Evolutionary conservation across 805 yeast genomes (phyloP), one percentile per base, ranked within the genome.

Genomic region (Candida ipomoeae): DNA sequence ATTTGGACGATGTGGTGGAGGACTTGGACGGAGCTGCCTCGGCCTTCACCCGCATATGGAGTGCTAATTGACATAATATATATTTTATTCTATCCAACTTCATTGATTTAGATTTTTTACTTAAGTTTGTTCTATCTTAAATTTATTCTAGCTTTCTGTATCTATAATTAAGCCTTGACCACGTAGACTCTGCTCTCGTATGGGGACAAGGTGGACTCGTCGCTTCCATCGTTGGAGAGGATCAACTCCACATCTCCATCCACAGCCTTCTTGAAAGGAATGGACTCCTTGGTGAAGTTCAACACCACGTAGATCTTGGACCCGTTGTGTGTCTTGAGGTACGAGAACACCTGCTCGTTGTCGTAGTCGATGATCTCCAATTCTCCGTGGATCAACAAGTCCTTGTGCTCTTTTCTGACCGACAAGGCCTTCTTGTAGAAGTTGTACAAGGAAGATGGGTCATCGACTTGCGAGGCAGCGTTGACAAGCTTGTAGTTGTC

Each of bases 401-500:
- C 79, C 55, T 69, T 70, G 65, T 71, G 60, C 40, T 62, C 61
- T 61, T 77, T 77, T 66, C 85, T 75, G 11, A 70, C 49, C 40
- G 58, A 55, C 55, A 80, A 60, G 5, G 76, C 70, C 53, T 67
- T 65, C 53, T 68, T 69, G 74, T 78, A 80, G 65, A 77, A 80
- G 52, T 62, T 58, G 55, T 72, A 67, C 31, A 78, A 66, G 0
- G 83, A 79, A 40, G 71, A 55, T 5, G 76, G 74, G 59, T 80
- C 80, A 41, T 68, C 54, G 15, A 66, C 59, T 60, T 80, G 82
- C 3, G 70, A 62, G 6, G 68, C 74, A 20, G 73, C 83, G 53
- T 81, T 81, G 60, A 79, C 70, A 46, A 73, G 74, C 52, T 61
- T 63, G 65, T 74, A 80, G 58, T 75, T 75, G 51, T 77, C 81